These are phyloP conservation scores for Phytophthora fragariaefolia DNA, from an alignment of 352 stramenopile genomes.

Conservation along the genomic window DNA sequence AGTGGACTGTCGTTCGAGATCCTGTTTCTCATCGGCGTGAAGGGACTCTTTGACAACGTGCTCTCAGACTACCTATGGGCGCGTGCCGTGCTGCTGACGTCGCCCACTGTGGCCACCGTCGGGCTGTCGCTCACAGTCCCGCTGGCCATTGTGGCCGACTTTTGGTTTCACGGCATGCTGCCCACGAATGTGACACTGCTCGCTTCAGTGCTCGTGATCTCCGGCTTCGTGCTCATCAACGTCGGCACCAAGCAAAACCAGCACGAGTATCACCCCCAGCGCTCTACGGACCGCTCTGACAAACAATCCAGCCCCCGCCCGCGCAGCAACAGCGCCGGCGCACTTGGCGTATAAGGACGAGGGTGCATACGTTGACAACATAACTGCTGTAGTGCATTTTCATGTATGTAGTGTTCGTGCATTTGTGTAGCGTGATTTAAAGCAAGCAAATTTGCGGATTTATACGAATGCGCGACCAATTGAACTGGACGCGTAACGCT, in stretches of 20 bases:
- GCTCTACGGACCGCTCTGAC: constrained; percentile 39
- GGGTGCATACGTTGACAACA: background rate
- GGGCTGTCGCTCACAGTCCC: constrained; percentile 96
- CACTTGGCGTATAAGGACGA: constrained; percentile 15
- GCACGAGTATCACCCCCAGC: constrained; percentile 60
- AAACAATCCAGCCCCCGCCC: constrained; percentile 9
- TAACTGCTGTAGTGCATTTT: constrained; percentile 5
- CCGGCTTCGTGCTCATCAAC: constrained; percentile 77
- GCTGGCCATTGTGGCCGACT: constrained; percentile 93
- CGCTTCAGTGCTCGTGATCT: constrained; percentile 69
- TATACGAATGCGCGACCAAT: too few species aligned
- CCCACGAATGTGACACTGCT: constrained; percentile 64
- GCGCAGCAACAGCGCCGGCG: constrained; percentile 20
- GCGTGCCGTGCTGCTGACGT: constrained; percentile 94
- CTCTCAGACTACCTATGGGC: constrained; percentile 97
- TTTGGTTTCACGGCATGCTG: constrained; percentile 59
- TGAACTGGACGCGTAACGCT: too few species aligned
- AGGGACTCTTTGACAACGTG: constrained; percentile 95
- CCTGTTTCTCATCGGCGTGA: constrained; percentile 82
- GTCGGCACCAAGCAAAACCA: constrained; percentile 69
- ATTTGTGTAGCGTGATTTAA: constrained; percentile 7
- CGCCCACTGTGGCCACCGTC: constrained; percentile 95
- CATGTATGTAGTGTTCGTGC: too few species aligned
- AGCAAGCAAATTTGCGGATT: constrained; percentile 5
- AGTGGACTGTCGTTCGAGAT: constrained; percentile 71